phyloP scores from a whole-genome alignment of 1,284 basidiomycete species.

The Moesziomyces parantarcticus region DNA sequence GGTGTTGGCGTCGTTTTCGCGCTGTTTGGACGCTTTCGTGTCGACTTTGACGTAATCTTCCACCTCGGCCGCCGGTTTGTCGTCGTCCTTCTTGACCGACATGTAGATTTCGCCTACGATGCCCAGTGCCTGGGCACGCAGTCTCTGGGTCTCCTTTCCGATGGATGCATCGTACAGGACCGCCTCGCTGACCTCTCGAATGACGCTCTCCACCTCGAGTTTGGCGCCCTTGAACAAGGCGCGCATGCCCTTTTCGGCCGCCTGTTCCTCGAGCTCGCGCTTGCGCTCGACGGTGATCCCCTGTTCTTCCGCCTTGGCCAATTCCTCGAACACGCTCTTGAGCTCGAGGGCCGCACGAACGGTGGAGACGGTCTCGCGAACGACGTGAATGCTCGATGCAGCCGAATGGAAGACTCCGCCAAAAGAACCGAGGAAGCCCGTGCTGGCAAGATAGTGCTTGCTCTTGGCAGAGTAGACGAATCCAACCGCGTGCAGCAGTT shows the following conservation, averaged over 20 bases:
- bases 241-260: slow-evolving; percentile 80
- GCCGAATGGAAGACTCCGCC: slow-evolving; percentile 59
- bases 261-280: slow-evolving; percentile 90
- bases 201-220: slow-evolving; percentile 90
- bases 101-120: slow-evolving; percentile 56
- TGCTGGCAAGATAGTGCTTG: slow-evolving; percentile 63
- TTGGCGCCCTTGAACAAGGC: slow-evolving; percentile 78
- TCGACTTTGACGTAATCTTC: slow-evolving; percentile 56
- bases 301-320: slow-evolving; percentile 77
- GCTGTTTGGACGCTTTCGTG: slow-evolving; percentile 43
- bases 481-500: slow-evolving; percentile 89
- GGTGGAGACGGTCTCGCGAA: slow-evolving; percentile 64
- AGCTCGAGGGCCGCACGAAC: slow-evolving; percentile 71
- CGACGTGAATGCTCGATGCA: slow-evolving; percentile 58
- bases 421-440: slow-evolving; percentile 55
- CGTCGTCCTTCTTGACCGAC: slow-evolving; percentile 43
- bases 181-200: slow-evolving; percentile 91
- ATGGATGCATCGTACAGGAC: slow-evolving; percentile 74
- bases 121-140: slow-evolving; percentile 62
- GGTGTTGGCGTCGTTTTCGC: slow-evolving; percentile 22
- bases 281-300: slow-evolving; percentile 89
- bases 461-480: slow-evolving; percentile 78
- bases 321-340: slow-evolving; percentile 93
- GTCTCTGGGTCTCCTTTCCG: slow-evolving; percentile 61
- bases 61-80: slow-evolving; percentile 4